These are phyloP conservation scores for Citrus sp. DNA, from an alignment of 345 rosid genomes.

Conservation along the genomic window DNA sequence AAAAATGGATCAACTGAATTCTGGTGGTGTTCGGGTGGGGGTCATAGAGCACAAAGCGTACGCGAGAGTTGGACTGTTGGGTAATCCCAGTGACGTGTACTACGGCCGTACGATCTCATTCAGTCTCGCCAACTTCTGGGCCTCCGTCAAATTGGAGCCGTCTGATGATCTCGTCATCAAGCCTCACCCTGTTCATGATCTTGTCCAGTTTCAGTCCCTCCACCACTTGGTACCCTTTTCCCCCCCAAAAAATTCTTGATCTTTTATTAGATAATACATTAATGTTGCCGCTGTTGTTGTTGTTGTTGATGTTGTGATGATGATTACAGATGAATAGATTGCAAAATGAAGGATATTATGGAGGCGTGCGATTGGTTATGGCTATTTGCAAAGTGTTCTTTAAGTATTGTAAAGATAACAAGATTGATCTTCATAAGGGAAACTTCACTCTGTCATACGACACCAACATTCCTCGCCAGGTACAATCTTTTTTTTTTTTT, in stretches of 20 bases:
- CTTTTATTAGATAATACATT: background rate
- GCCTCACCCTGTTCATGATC: conserved; percentile 81
- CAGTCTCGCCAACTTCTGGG: conserved; percentile 69
- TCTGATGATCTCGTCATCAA: conserved; percentile 60
- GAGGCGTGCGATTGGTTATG: conserved; percentile 91
- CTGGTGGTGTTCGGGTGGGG: background rate
- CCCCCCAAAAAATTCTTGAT: background rate
- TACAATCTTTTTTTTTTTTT: conserved; percentile 3
- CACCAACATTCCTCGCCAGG: conserved; percentile 97
- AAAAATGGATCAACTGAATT: background rate
- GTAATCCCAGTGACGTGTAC: conserved; percentile 83
- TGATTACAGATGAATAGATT: conserved; percentile 52
- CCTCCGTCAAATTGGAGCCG: conserved; percentile 60
- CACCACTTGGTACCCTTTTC: conserved; percentile 51
- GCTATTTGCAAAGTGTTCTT: conserved; percentile 73
- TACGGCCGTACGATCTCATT: conserved; percentile 66
- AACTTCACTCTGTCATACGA: conserved; percentile 80
- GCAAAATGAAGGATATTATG: conserved; percentile 88
- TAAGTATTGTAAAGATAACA: conserved; percentile 52
- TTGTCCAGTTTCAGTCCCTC: conserved; percentile 63
- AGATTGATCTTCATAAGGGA: conserved; percentile 40
- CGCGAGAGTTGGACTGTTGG: conserved; percentile 67
- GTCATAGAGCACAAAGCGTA: conserved; percentile 51
- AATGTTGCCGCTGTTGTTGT: background rate
- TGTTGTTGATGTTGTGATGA: background rate